Percentiles rank a stretch among this genome's conserved stretches.
Conservation (phyloP, 1,139 yeast species). For the Hyphopichia wangnamkhiaoensis region DNA sequence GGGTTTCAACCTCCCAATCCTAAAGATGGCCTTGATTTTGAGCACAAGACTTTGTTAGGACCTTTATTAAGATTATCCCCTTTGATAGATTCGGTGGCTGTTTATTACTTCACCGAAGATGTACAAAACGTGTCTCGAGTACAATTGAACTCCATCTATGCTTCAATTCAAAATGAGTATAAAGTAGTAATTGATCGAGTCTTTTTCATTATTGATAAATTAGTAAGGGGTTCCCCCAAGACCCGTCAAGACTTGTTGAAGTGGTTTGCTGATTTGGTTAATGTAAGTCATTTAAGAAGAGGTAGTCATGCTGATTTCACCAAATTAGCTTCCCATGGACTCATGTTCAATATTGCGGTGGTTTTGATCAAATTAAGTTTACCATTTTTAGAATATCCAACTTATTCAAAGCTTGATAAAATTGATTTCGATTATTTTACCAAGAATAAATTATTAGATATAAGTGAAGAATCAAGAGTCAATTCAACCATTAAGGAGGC, state of each 20-base stretch:
- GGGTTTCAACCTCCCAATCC: constrained; percentile 50
- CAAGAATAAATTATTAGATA: constrained; percentile 54
- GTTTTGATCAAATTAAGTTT: constrained; percentile 71
- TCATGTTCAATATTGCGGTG: constrained; percentile 75
- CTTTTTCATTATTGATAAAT: constrained; percentile 67
- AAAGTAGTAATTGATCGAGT: constrained; percentile 57
- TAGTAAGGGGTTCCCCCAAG: constrained; percentile 71
- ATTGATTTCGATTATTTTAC: constrained; percentile 69
- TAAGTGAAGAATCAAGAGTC: constrained; percentile 80
- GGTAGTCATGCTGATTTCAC: constrained; percentile 80
- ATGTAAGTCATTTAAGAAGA: constrained; percentile 80
- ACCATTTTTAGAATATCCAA: constrained; percentile 77
- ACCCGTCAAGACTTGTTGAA: constrained; percentile 64
- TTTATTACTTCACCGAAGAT: constrained; percentile 47
- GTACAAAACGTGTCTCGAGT: constrained; percentile 37
- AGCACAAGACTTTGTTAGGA: constrained; percentile 68
- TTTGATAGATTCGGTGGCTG: constrained; percentile 45
- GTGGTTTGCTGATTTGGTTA: constrained; percentile 72
- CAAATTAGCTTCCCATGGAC: constrained; percentile 73
- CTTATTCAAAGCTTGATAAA: constrained; percentile 65
- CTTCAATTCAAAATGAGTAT: constrained; percentile 62
- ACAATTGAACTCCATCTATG: constrained; percentile 50
- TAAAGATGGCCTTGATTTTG: constrained; percentile 52
- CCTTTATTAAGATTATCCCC: constrained; percentile 80
- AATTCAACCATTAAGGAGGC: constrained; percentile 76